Base-by-base conservation (phyloP, 2,329 filamentous ascomycete species). In the Fusarium lyarnte region DNA sequence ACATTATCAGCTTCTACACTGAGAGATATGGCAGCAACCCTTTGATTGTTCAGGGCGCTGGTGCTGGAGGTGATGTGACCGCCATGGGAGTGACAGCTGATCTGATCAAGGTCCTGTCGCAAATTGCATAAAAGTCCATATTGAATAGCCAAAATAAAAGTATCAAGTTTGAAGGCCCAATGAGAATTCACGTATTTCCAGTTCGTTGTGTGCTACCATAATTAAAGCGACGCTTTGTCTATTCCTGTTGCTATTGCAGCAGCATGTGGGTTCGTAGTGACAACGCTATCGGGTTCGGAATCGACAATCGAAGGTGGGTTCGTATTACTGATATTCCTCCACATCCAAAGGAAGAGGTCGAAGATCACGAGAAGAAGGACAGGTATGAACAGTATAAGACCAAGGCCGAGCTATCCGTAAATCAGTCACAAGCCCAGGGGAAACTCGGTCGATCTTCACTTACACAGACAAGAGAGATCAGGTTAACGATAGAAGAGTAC, bases 1-100 rank as follows among this genome's bases (percentile, higher is more conserved):
- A 99, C 86, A 97, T 99, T 81, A 97, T 99, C 80, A 97, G 92
- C 86, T 98, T 99, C 87, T 97, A 98, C 84, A 99, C 96, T 10
- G 93, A 97, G 87, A 89, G 96, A 78, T 99, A 99, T 80, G 94
- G 94, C 65, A 88, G 87, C 80, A 97, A 95, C 83, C 95, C 96
- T 46, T 86, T 99, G 71, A 97, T 98, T 79, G 90, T 99, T 72
- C 95, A 98, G 85, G 96, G 96, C 66, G 94, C 94, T 39, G 96
- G 95, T 69, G 96, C 96, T 31, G 96, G 96, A 76, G 95, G 93
- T 73, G 95, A 98, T 47, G 94, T 98, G 58, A 99, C 96, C 38
- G 96, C 96, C 33, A 98, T 98, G 95, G 96, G 96, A 67, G 95
- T 99, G 51, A 94, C 94, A n/a, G 91, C 90, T 52, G 96, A 99